A percentile compares a stretch with the other conserved stretches of the same genome.
These are phyloP conservation scores for Bryoglossum gracile DNA, from an alignment of 495 filamentous ascomycete genomes.

Conservation along the genomic window DNA sequence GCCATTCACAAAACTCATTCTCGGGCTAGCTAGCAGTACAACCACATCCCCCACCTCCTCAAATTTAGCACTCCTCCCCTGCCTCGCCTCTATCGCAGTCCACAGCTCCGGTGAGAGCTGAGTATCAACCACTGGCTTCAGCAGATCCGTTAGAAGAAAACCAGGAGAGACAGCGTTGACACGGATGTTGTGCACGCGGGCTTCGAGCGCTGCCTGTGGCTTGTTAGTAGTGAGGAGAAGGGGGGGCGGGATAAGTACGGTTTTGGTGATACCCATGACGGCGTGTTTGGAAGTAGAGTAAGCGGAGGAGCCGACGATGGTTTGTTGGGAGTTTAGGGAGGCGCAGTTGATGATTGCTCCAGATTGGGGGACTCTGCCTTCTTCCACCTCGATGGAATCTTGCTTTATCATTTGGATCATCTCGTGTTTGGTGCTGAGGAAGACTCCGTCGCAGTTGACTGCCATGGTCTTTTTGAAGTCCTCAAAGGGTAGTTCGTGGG, in stretches of 20 bases:
- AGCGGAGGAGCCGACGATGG: slow-evolving; percentile 11
- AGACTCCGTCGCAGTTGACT: slow-evolving; percentile 29
- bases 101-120: background rate
- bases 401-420: slow-evolving; percentile 33
- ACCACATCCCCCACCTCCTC: slow-evolving; percentile 11
- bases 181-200: slow-evolving; percentile 14
- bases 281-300: slow-evolving; percentile 27
- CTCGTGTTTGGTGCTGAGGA: slow-evolving; percentile 30
- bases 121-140: background rate
- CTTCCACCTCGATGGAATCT: slow-evolving; percentile 23
- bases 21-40: slow-evolving; percentile 5
- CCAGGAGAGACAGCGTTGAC: slow-evolving; percentile 24
- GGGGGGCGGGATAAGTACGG: slow-evolving; percentile 10
- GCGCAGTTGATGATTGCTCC: slow-evolving; percentile 26
- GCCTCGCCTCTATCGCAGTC: background rate
- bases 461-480: slow-evolving; percentile 27
- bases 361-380: slow-evolving; percentile 18
- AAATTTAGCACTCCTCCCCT: slow-evolving; percentile 2
- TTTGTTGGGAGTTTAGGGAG: slow-evolving; percentile 15
- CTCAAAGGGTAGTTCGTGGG: slow-evolving; percentile 24
- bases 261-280: slow-evolving; percentile 22
- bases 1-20: slow-evolving; percentile 13
- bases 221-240: background rate
- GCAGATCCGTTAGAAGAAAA: slow-evolving; percentile 2
- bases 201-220: slow-evolving; percentile 20